phyloP scores from a whole-genome alignment of 495 filamentous ascomycete genomes.

The Hypoxylon lenormandii region DNA sequence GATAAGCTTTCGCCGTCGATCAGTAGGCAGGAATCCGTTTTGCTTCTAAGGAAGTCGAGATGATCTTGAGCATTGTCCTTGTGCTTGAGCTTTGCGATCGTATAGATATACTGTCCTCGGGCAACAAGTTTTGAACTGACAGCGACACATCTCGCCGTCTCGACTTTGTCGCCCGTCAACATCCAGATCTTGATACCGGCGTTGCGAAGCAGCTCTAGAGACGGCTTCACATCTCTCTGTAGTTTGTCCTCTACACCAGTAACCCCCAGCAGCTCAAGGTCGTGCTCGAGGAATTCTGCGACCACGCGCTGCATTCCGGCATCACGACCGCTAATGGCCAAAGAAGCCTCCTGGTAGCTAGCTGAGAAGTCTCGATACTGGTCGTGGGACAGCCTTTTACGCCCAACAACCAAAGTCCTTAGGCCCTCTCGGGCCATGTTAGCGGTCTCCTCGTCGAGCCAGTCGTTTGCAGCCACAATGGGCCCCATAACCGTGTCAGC shows the following conservation, averaged over 20 bases:
- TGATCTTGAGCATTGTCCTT: conserved; percentile 85
- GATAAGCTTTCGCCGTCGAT: conserved; percentile 93
- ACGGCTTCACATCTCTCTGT: conserved; percentile 93
- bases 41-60: conserved; percentile 86
- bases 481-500: conserved; percentile 96
- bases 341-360: conserved; percentile 80
- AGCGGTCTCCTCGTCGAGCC: conserved; percentile 97
- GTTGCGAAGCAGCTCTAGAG: conserved; percentile 92
- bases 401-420: conserved; percentile 90
- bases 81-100: conserved; percentile 82
- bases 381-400: conserved; percentile 78
- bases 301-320: conserved; percentile 81
- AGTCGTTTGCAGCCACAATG: conserved; percentile 95
- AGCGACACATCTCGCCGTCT: conserved; percentile 96
- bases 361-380: conserved; percentile 83
- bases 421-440: conserved; percentile 99
- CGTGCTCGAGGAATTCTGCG: conserved; percentile 82
- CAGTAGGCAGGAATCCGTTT: conserved; percentile 86
- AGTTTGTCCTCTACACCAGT: conserved; percentile 98
- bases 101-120: conserved; percentile 94
- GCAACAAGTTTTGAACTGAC: conserved; percentile 95
- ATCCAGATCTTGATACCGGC: conserved; percentile 99
- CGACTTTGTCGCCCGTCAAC: conserved; percentile 98
- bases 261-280: conserved; percentile 91
- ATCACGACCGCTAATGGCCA: conserved; percentile 83